phyloP scores from a whole-genome alignment of 495 filamentous ascomycete species.

The Tirmania nivea region DNA sequence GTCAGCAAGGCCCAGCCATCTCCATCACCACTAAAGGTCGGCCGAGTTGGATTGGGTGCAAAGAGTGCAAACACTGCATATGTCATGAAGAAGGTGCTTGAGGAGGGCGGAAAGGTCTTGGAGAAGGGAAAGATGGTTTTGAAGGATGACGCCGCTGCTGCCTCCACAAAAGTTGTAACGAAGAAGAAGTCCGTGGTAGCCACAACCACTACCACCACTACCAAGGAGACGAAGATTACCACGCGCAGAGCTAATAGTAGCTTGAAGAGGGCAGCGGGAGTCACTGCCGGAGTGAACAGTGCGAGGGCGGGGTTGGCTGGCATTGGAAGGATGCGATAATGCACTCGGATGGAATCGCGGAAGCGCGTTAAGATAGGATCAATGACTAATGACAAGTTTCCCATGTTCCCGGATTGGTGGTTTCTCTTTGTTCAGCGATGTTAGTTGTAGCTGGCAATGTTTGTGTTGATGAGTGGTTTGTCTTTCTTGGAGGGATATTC shows the following conservation, averaged over 20 bases:
- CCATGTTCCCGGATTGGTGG: too few relatives aligned
- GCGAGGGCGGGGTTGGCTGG: constrained; percentile 11
- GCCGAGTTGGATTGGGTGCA: constrained; percentile 6
- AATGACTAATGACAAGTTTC: too few relatives aligned
- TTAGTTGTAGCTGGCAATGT: too few relatives aligned
- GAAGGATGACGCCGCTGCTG: constrained; percentile 8
- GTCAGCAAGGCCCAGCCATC: constrained; percentile 10
- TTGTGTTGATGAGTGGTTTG: too few relatives aligned
- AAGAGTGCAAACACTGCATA: constrained; percentile 11
- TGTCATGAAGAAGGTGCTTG: constrained; percentile 8
- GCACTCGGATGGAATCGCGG: neutral
- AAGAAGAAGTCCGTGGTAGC: constrained; percentile 2
- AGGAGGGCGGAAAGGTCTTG: constrained; percentile 4
- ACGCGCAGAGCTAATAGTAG: constrained; percentile 4
- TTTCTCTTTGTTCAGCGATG: too few relatives aligned
- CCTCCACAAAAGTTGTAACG: constrained; percentile 4
- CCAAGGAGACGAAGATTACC: neutral
- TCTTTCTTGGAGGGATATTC: too few relatives aligned
- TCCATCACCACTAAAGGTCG: constrained; percentile 7
- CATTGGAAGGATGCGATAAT: constrained; percentile 19
- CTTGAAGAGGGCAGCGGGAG: constrained; percentile 17
- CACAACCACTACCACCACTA: neutral
- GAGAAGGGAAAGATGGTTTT: constrained; percentile 17
- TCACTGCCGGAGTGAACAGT: neutral
- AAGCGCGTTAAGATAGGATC: too few relatives aligned